Evolutionary conservation across 495 filamentous ascomycete species (phyloP).

Genomic region (Gamarada debralockiae): DNA sequence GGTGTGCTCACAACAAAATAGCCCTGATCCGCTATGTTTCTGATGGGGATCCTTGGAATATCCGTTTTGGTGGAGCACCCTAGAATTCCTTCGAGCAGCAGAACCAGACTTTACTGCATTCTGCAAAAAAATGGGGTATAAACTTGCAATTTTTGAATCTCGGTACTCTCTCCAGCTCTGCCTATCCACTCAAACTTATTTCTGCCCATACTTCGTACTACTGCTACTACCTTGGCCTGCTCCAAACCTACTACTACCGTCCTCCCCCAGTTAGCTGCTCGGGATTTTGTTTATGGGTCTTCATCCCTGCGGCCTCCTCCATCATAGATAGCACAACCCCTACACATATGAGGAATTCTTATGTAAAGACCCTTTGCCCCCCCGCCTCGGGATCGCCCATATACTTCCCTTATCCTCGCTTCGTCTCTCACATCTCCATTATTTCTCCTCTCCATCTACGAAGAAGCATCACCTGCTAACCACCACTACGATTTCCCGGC

Average conservation of each 20-base stretch:
- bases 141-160: no score
- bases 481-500: no score
- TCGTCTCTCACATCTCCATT: slow-evolving; percentile 9
- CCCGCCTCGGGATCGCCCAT: slow-evolving; percentile 22
- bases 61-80: no score
- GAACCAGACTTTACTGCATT: no score
- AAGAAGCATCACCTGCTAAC: neutral
- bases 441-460: neutral
- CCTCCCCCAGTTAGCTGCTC: slow-evolving; percentile 10
- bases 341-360: slow-evolving; percentile 16
- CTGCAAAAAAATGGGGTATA: no score
- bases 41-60: no score
- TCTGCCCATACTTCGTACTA: slow-evolving; percentile 1
- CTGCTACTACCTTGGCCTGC: no score
- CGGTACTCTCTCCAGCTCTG: neutral
- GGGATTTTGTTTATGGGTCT: slow-evolving; percentile 10
- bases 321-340: slow-evolving; percentile 19
- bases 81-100: no score
- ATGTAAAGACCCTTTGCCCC: slow-evolving; percentile 22
- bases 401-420: slow-evolving; percentile 22
- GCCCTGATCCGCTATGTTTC: no score
- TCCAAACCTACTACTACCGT: slow-evolving; percentile 9
- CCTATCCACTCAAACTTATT: neutral
- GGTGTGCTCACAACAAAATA: no score
- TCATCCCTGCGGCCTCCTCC: slow-evolving; percentile 12